phyloP scores from a whole-genome alignment of 2,329 filamentous ascomycete genomes.

The Fusarium coffeatum region DNA sequence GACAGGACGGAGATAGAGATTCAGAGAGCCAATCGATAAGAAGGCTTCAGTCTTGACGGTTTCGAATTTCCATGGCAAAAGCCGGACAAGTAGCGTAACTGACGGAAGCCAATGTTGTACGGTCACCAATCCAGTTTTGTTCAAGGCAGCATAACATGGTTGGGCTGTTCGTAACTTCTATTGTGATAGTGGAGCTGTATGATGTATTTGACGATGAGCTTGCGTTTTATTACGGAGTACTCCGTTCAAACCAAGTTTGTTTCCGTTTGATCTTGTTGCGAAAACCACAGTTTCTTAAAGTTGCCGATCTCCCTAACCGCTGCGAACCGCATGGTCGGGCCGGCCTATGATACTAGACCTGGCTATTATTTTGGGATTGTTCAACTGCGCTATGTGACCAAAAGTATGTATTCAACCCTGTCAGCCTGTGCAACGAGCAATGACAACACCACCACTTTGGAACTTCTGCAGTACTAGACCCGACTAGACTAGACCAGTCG shows the following conservation, averaged over 20 bases:
- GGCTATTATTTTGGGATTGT: constrained; percentile 28
- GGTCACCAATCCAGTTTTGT: constrained; percentile 37
- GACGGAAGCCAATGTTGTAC: constrained; percentile 34
- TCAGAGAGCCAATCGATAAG: constrained; percentile 36
- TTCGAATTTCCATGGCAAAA: constrained; percentile 22
- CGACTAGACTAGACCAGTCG: constrained; percentile 31
- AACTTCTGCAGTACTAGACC: constrained; percentile 15
- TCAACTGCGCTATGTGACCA: constrained; percentile 30
- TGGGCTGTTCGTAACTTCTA: background rate
- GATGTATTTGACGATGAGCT: constrained; percentile 20
- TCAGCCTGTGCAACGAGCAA: constrained; percentile 33
- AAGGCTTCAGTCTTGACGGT: constrained; percentile 15
- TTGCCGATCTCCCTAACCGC: constrained; percentile 38
- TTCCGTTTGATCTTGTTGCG: constrained; percentile 4
- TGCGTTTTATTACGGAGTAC: background rate
- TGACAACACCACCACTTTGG: constrained; percentile 20
- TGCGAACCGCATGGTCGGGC: constrained; percentile 34
- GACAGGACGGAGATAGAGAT: background rate
- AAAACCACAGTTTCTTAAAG: constrained; percentile 20
- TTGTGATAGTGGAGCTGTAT: constrained; percentile 7
- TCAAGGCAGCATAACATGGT: constrained; percentile 15
- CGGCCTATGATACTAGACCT: constrained; percentile 43
- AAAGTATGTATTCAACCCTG: constrained; percentile 31
- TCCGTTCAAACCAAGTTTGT: constrained; percentile 21
- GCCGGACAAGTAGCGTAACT: constrained; percentile 23